Evolutionary conservation across 768 basidiomycete species (phyloP), one percentile per base, ranked within the genome.

Genomic region (Russula olivacea): DNA sequence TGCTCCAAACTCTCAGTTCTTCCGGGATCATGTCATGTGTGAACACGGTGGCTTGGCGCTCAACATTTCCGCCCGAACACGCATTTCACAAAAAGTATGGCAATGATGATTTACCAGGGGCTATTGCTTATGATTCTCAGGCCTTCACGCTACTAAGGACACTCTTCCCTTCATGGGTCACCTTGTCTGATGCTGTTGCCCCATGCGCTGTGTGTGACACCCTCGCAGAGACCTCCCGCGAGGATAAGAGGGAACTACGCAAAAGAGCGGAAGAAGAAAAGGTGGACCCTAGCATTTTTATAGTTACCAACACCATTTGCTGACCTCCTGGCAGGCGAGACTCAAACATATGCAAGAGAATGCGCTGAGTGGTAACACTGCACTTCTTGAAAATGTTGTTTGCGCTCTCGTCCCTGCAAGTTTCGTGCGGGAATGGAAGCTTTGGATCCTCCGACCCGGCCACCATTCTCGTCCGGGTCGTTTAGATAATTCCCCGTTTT

Each of bases 211-310:
- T 85, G n/a, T 94, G 92, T 68, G 81, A 84, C 61, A 78, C 79
- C 2, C 71, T 77, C 12, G 74, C 81, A 21, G 79, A 83, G 54
- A 78, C 76, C 38, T 83, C 81, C 8, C 82, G 79, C 69, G 84
- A 84, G 69, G 85, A 83, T 63, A 87, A 81, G 68, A 81, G 79
- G 45, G 85, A 83, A 66, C 66, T 80, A 47, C 83, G 87, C 45
- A 85, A 79, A 71, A 81, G 78, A 60, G 87, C 87, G 28, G 91
- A 91, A 70, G 84, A 87, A 21, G 91, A 92, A 74, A 91, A 89
- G 84, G 91, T 87, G 58, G 32, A 40, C 8, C n/a, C 11, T 34
- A 23, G 21, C 14, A 4, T 1, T 34, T 28, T 51, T 14, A 6
- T 45, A 23, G 10, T 57, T 30, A 36, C 55, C 49, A n/a, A n/a